phyloP scores from a whole-genome alignment of 2,329 filamentous ascomycete species.

The Aureobasidium sp. region DNA sequence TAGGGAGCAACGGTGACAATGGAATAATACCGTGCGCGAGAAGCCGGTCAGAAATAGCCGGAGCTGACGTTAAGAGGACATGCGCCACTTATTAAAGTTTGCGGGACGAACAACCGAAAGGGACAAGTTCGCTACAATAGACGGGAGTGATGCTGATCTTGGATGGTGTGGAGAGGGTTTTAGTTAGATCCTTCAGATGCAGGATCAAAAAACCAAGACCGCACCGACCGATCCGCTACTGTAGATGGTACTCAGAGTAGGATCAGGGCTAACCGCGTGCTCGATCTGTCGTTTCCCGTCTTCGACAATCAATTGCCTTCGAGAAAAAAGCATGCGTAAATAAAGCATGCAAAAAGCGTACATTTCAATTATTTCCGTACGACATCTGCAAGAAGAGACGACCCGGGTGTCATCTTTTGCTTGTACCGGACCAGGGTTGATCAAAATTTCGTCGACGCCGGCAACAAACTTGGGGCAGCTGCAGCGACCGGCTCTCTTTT shows the following conservation, averaged over 20 bases:
- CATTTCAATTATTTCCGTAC: neutral
- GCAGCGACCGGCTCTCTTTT: constrained; percentile 1
- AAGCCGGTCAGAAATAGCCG: constrained; percentile 13
- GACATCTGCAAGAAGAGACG: neutral
- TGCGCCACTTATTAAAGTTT: constrained; percentile 15
- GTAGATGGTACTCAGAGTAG: neutral
- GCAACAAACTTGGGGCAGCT: neutral
- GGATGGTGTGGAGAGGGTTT: constrained; percentile 12
- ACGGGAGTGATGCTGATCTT: constrained; percentile 13
- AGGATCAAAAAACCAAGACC: constrained; percentile 1
- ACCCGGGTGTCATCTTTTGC: neutral
- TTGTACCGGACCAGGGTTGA: neutral
- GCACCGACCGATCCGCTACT: constrained; percentile 1
- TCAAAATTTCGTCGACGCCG: neutral
- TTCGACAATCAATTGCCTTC: neutral
- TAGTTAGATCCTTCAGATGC: constrained; percentile 11
- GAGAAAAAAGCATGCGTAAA: neutral
- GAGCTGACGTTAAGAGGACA: constrained; percentile 8
- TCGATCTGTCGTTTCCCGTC: neutral
- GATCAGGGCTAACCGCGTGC: neutral
- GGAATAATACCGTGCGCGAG: constrained; percentile 9
- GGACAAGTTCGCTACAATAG: constrained; percentile 10
- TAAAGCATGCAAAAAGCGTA: neutral
- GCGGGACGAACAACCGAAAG: constrained; percentile 9
- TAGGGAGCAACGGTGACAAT: constrained; percentile 14